These are phyloP conservation scores for Cupressus sempervirens DNA, from an alignment of 75 land plant species.

Conservation along the genomic window DNA sequence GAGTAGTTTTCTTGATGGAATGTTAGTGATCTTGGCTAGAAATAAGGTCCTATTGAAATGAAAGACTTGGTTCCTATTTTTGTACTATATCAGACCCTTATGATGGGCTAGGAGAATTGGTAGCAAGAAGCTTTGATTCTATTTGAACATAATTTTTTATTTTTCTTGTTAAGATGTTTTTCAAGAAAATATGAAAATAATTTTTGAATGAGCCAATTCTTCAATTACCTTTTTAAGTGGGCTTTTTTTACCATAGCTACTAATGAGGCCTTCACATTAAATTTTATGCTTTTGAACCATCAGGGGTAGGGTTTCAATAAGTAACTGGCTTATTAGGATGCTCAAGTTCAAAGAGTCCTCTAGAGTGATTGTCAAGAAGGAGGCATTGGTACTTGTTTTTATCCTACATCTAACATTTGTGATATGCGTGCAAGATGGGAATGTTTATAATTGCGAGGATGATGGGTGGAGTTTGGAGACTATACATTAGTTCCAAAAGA, in stretches of 20 bases:
- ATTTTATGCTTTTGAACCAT: neutral
- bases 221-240: neutral
- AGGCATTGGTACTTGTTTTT: neutral
- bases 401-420: neutral
- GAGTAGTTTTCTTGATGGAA: neutral
- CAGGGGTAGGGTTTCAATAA: neutral
- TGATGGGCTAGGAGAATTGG: neutral
- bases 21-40: neutral
- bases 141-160: neutral
- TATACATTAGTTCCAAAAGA: constrained; percentile 60
- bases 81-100: neutral
- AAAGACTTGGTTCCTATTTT: neutral
- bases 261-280: neutral
- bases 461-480: constrained; percentile 53
- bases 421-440: neutral
- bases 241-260: neutral
- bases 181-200: neutral
- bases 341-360: neutral
- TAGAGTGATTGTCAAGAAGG: neutral
- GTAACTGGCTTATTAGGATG: neutral
- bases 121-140: neutral
- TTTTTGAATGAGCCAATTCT: neutral
- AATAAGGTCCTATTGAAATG: neutral
- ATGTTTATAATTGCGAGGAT: constrained; percentile 47
- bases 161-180: neutral